Evolutionary conservation across 169 alveolate genomes (phyloP).

Genomic region (Plasmodium billcollinsi): DNA sequence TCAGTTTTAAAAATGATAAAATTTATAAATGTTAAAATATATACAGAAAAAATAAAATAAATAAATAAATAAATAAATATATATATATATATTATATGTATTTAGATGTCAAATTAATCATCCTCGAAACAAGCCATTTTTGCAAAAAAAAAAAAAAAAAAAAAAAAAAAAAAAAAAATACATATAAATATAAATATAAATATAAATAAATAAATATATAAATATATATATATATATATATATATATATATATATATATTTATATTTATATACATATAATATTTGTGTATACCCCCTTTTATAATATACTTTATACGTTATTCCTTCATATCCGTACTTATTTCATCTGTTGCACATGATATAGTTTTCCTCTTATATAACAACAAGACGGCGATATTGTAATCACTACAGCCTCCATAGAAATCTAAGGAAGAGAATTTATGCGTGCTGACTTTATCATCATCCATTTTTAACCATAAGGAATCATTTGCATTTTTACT

Average conservation of each 20-base stretch:
- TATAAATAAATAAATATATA: no score
- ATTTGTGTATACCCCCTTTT: no score
- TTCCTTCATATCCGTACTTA: background rate
- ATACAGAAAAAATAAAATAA: no score
- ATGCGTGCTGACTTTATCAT: slow-evolving; percentile 88
- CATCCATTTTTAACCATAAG: slow-evolving; percentile 92
- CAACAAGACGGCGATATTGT: slow-evolving; percentile 90
- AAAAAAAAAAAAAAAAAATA: no score
- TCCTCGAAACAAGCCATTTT: no score
- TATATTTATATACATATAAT: slow-evolving; percentile 8
- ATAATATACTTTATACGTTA: no score
- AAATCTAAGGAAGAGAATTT: slow-evolving; percentile 89
- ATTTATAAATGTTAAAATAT: no score
- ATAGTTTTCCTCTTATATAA: slow-evolving; percentile 80
- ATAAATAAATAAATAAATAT: no score
- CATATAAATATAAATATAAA: no score
- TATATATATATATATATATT: background rate
- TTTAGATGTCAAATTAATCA: no score
- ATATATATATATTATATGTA: no score
- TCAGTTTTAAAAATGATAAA: no score
- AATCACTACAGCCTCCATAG: slow-evolving; percentile 93
- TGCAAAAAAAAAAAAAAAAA: background rate
- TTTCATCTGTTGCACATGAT: slow-evolving; percentile 21
- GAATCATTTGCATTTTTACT: slow-evolving; percentile 71
- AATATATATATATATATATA: background rate